Percentiles rank a stretch among this genome's conserved stretches.
These are phyloP conservation scores for Garcia nutans DNA, from an alignment of 345 rosid species.

Conservation along the genomic window DNA sequence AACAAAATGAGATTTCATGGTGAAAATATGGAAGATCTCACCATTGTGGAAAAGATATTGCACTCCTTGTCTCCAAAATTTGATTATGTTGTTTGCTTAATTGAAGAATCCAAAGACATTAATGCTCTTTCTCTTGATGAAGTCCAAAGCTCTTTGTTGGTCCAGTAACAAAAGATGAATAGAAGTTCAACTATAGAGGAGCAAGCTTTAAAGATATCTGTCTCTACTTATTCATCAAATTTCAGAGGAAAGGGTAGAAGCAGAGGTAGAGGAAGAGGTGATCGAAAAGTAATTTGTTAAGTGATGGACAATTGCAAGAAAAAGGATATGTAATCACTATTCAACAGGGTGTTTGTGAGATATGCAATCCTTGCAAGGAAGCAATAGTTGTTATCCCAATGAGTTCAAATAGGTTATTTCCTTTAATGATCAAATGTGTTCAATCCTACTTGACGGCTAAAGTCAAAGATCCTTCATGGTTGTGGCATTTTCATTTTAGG, in stretches of 20 bases:
- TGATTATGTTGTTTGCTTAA: background rate
- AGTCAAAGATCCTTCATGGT: too few species aligned
- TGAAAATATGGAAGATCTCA: background rate
- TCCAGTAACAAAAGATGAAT: background rate
- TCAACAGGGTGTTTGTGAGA: background rate
- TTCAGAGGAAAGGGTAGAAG: too few species aligned
- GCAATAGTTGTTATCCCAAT: background rate
- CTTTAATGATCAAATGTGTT: too few species aligned
- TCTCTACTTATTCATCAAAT: too few species aligned
- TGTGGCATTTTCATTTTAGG: background rate
- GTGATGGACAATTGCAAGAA: background rate
- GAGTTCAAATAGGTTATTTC: background rate
- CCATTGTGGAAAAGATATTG: background rate
- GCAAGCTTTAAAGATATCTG: background rate
- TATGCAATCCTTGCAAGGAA: background rate
- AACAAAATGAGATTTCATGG: background rate
- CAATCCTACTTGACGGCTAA: too few species aligned
- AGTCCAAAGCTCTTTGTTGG: background rate
- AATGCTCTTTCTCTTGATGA: background rate
- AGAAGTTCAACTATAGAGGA: background rate
- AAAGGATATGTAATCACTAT: background rate
- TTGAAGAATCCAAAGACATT: background rate
- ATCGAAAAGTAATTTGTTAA: slow-evolving; percentile 5
- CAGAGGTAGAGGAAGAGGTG: too few species aligned
- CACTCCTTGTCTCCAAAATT: background rate